A percentile compares a stretch with the other conserved stretches of the same genome.
These are phyloP conservation scores for Boletus fagicola DNA, from an alignment of 768 basidiomycete genomes.

Conservation along the genomic window DNA sequence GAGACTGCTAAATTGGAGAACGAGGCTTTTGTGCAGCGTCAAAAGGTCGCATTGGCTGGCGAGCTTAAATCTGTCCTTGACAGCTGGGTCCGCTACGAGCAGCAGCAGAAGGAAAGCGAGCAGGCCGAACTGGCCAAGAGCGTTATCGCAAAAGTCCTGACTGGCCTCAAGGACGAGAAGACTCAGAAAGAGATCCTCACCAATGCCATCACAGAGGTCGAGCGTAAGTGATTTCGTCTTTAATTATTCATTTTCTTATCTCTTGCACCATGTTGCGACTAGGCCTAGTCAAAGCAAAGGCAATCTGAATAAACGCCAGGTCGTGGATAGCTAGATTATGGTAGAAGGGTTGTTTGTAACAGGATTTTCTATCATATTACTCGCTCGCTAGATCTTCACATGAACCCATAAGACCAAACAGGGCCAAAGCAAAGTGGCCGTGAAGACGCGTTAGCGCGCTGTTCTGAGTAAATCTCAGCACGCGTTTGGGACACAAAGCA, in stretches of 20 bases:
- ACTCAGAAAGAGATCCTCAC: constrained; percentile 80
- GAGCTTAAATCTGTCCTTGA: constrained; percentile 95
- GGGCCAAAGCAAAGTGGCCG: constrained; percentile 32
- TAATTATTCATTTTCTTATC: neutral
- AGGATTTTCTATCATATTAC: constrained; percentile 7
- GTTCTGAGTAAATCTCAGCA: neutral
- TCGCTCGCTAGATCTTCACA: neutral
- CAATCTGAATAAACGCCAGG: constrained; percentile 55
- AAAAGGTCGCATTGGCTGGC: constrained; percentile 80
- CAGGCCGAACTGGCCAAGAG: constrained; percentile 87
- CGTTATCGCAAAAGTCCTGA: constrained; percentile 87
- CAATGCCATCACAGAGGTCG: constrained; percentile 83
- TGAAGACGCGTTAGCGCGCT: constrained; percentile 31
- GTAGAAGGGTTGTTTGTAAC: constrained; percentile 18
- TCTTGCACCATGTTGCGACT: constrained; percentile 8
- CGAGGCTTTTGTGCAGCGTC: constrained; percentile 85
- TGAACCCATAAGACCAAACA: constrained; percentile 17
- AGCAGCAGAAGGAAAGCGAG: constrained; percentile 94
- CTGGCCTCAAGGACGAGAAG: constrained; percentile 82
- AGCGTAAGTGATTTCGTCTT: constrained; percentile 64
- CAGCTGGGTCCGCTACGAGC: constrained; percentile 98
- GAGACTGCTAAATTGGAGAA: constrained; percentile 91
- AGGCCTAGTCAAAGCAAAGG: constrained; percentile 92
- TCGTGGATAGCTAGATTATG: constrained; percentile 27
- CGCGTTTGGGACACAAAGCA: constrained; percentile 19